Evolutionary conservation across 2,329 filamentous ascomycete genomes (phyloP), one percentile per base, ranked within the genome.

Genomic region (Trichoderma sp.): DNA sequence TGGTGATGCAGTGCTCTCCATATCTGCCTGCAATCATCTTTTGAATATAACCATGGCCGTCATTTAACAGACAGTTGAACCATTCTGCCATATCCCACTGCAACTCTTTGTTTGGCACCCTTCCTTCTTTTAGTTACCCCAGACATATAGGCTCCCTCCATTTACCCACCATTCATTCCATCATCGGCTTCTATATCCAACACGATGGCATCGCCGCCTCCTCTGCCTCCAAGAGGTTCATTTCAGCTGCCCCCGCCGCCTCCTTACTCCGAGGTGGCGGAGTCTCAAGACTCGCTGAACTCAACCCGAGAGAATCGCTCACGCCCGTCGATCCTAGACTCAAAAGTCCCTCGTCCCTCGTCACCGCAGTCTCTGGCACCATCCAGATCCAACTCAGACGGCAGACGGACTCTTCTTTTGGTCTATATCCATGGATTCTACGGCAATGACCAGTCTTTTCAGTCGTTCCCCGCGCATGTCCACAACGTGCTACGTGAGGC

Each of bases 391-490:
- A 69, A 72, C 18, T 69, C 68, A 3, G 70, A 73, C 49, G 77
- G 73, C 70, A 82, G 83, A 55, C 84, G 87, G 70, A 87, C 83
- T 30, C 83, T 97, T 28, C 84, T 97, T 1, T 77, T 97, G 26
- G 83, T 97, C 65, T 97, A 94, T 77, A 89, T 97, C 68, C 94
- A 97, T 81, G 94, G 94, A 70, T 97, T 96, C 80, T 91, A 96
- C 85, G 94, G 94, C 63, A 91, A 92, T 70, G 92, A 96, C 78
- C 91, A 91, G 37, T 96, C 92, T 69, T 97, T 97, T 77, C 87
- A 90, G 71, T 92, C 91, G 55, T 97, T 97, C 74, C 94, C 94
- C 0, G 91, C 91, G 8, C 93, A 97, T 80, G 87, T 97, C 4
- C 94, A 97, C 78, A 87, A 89, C 73, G 84, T 92, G 43, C 83